phyloP scores from a whole-genome alignment of 148 eudicot species.

The Nepenthes gracilis region DNA sequence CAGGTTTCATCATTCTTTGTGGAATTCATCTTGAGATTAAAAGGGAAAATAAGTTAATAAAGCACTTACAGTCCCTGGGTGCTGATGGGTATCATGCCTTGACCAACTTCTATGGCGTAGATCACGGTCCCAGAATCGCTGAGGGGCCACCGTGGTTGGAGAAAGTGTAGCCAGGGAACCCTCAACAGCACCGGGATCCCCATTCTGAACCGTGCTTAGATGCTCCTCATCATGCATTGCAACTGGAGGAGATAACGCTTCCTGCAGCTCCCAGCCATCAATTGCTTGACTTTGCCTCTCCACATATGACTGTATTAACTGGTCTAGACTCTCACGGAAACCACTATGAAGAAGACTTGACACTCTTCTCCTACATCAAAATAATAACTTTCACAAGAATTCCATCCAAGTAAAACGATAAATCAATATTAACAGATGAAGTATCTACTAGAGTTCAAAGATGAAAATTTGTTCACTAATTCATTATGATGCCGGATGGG shows the following conservation, averaged over 20 bases:
- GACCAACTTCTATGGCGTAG: constrained; percentile 30
- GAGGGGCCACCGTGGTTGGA: constrained; percentile 20
- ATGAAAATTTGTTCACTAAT: too few relatives aligned
- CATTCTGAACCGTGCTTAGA: constrained; percentile 21
- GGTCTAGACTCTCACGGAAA: constrained; percentile 81
- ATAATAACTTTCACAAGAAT: neutral
- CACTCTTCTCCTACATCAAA: constrained; percentile 64
- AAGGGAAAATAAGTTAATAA: neutral
- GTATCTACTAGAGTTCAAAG: too few relatives aligned
- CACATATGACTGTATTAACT: constrained; percentile 70
- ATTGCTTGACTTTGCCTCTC: constrained; percentile 64
- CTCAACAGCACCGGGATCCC: constrained; percentile 22
- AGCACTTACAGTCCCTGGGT: constrained; percentile 48
- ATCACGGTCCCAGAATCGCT: constrained; percentile 33
- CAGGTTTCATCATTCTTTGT: too few relatives aligned
- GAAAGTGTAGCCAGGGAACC: constrained; percentile 12
- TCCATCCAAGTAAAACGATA: neutral
- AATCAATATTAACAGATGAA: neutral
- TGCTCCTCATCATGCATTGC: constrained; percentile 31
- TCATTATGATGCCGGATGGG: too few relatives aligned
- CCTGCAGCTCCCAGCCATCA: constrained; percentile 50
- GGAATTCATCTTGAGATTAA: too few relatives aligned
- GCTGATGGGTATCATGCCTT: constrained; percentile 23
- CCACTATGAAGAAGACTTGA: constrained; percentile 83
- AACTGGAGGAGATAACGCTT: constrained; percentile 19